Percentiles rank a stretch among this genome's conserved stretches.
phyloP scores from a whole-genome alignment of 768 basidiomycete genomes.

The Kwoniella europaea region DNA sequence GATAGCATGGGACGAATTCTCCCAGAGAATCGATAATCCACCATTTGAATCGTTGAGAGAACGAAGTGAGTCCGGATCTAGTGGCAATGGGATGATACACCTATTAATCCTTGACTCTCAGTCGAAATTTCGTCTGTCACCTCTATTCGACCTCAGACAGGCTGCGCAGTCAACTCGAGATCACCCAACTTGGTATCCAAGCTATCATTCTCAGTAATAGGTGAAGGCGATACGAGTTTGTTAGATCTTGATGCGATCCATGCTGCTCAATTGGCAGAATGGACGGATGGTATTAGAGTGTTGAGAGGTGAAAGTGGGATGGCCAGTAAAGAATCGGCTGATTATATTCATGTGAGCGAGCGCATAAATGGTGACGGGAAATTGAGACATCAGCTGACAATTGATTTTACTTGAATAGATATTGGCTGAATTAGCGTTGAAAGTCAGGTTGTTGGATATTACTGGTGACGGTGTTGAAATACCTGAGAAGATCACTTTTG shows the following conservation, averaged over 20 bases:
- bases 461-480: constrained; percentile 52
- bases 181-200: constrained; percentile 44
- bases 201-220: constrained; percentile 47
- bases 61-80: constrained; percentile 32
- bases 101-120: constrained; percentile 11
- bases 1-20: constrained; percentile 47
- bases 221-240: constrained; percentile 39
- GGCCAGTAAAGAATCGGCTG: constrained; percentile 38
- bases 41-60: constrained; percentile 38
- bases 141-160: constrained; percentile 33
- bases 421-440: constrained; percentile 49
- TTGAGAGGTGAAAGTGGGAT: constrained; percentile 45
- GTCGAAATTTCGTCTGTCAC: constrained; percentile 43
- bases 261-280: constrained; percentile 50
- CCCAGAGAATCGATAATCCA: constrained; percentile 32
- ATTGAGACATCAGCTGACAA: not conserved
- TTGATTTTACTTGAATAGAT: constrained; percentile 24
- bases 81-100: not conserved
- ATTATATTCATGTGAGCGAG: constrained; percentile 41
- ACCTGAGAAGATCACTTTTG: constrained; percentile 43
- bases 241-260: constrained; percentile 52
- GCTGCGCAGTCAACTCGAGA: constrained; percentile 43
- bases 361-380: not conserved
- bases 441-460: constrained; percentile 49
- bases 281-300: constrained; percentile 50